Percentiles rank a stretch among this genome's conserved stretches.
phyloP scores from a whole-genome alignment of 805 yeast genomes.

The Sungouiozyma ichnusensis region DNA sequence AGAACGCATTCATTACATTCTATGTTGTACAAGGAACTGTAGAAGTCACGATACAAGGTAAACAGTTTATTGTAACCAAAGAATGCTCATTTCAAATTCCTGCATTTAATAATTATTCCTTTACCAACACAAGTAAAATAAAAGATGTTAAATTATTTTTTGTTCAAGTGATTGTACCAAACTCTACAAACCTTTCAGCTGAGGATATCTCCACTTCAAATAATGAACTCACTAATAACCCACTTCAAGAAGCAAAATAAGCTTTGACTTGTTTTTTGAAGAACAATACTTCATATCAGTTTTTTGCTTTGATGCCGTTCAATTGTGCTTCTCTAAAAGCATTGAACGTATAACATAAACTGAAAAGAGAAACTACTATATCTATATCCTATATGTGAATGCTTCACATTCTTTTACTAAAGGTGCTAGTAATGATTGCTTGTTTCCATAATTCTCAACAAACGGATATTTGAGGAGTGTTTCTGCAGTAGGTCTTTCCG shows the following conservation, averaged over 20 bases:
- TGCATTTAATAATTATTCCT: constrained; percentile 59
- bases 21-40: constrained; percentile 62
- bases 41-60: constrained; percentile 54
- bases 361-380: too few species aligned
- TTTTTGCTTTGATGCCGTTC: too few species aligned
- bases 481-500: not conserved
- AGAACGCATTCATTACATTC: constrained; percentile 58
- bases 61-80: constrained; percentile 46
- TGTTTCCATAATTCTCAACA: not conserved
- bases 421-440: not conserved
- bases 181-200: too few species aligned
- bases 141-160: constrained; percentile 55
- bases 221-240: too few species aligned
- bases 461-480: not conserved
- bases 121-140: constrained; percentile 49
- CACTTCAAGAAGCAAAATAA: too few species aligned
- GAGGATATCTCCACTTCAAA: too few species aligned
- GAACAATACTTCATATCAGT: not conserved
- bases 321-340: not conserved
- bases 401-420: not conserved
- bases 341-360: too few species aligned
- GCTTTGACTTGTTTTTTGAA: not conserved
- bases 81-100: constrained; percentile 83
- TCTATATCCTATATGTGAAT: not conserved
- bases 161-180: constrained; percentile 45